Base-by-base conservation (phyloP, 2,329 filamentous ascomycete genomes). In the Colletotrichum sp. region DNA sequence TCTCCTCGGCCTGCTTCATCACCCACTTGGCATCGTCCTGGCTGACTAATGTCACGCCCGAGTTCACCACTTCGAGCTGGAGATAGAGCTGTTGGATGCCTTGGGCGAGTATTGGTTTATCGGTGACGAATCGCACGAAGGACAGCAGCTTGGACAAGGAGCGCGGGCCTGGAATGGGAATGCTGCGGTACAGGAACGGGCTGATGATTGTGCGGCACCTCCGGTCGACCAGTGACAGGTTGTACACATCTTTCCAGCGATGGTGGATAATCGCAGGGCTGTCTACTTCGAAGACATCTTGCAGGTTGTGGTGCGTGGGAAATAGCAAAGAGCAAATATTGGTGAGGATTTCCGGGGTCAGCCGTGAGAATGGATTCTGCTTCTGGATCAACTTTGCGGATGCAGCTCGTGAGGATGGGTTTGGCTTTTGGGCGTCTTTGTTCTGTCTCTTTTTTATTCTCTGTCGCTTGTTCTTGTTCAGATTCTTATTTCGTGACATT, bases 1-100 rank as follows among this genome's bases (percentile, higher is more conserved):
- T 52, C n/a, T 52, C n/a, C n/a, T 5, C n/a, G n/a, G n/a, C 18
- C n/a, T 52, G 44, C 44, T 52, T 5, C n/a, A 13, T 3, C 6
- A 52, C 12, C 44, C 44, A 52, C n/a, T 13, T 21, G n/a, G 4
- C 44, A 21, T 52, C 44, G 10, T 52, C 44, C n/a, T 21, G n/a
- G 44, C 0, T 21, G 44, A 52, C 0, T 0, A 4, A 0, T 3
- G 10, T 21, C 10, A 52, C 44, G n/a, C 44, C 44, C 0, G 44
- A 21, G 10, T 52, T 52, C 10, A 21, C 44, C 10, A 52, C 44
- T 21, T 52, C 44, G 44, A 52, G 44, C 44, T 52, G 44, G 4
- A 52, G 44, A 3, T 52, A 52, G n/a, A 52, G 44, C n/a, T 52
- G 44, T 2, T 21, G 1, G n/a, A 21, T 52, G 3, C 44, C 44